Base-by-base conservation (phyloP, 495 filamentous ascomycete genomes). In the Penicillium samsonianum region DNA sequence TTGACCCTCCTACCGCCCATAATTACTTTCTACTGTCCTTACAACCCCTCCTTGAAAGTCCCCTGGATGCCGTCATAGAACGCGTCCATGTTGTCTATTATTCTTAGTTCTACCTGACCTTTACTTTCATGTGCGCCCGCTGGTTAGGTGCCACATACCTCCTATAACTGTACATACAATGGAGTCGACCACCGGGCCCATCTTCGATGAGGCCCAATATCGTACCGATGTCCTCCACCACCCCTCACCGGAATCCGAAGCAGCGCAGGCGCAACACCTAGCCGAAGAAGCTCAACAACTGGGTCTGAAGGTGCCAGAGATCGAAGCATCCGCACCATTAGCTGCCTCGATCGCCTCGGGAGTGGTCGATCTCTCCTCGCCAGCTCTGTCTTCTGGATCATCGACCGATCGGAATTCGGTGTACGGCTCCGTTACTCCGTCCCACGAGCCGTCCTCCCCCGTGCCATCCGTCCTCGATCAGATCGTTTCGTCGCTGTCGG, bases 281-380 rank as follows among this genome's bases (percentile, higher is more conserved):
- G 59, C 67, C 46, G 71, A 76, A 44, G 75, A 78, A 45, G 76
- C 76, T 23, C 69, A 60, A 52, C 55, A 71, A 30, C 65, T 79
- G 41, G 76, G 76, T 5, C 58, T 79, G 43, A 70, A 72, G 35
- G 56, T 74, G 16, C 73, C 74, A 23, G 69, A 72, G 35, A 61
- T 75, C 48, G 68, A 75, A 31, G 63, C 70, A 40, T 64, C 74
- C n/a, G 69, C 73, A 23, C 71, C 74, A 42, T 49, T 79, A 50
- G 68, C 75, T 10, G 71, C 75, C n/a, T 71, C 75, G 28, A 73
- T 73, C 40, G 65, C 70, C 40, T 72, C 71, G 11, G 74, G 71
- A 40, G 65, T 73, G 56, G 60, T 71, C 51, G 75, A 75, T 67
- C 54, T 73, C 23, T 69, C 71, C 22, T 74, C 74, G 5, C 67